These are phyloP conservation scores for Bothriochloa decipiens DNA, from an alignment of 176 grass and related monocot genomes.

Conservation along the genomic window DNA sequence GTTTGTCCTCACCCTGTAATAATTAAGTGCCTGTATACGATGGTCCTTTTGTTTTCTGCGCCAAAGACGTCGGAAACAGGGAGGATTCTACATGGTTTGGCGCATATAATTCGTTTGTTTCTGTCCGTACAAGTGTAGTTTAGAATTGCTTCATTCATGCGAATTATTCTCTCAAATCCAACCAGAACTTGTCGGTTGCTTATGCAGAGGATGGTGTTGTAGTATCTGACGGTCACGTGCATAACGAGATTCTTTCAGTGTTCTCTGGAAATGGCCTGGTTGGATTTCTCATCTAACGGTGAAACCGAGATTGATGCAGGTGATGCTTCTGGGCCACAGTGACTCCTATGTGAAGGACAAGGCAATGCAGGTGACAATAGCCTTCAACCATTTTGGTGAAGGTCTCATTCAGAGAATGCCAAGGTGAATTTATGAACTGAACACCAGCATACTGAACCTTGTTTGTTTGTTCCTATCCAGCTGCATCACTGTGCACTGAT, in stretches of 20 bases:
- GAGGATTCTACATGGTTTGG: conserved; percentile 41
- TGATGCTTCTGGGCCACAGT: conserved; percentile 87
- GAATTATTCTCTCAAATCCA: conserved; percentile 35
- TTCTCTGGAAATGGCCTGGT: neutral
- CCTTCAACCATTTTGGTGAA: conserved; percentile 91
- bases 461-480: neutral
- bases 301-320: conserved; percentile 51
- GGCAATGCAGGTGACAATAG: conserved; percentile 88
- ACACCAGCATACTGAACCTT: neutral
- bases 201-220: conserved; percentile 19
- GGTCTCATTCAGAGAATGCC: conserved; percentile 82
- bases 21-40: conserved; percentile 10
- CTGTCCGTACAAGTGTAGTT: conserved; percentile 29
- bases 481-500: neutral
- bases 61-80: conserved; percentile 5
- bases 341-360: conserved; percentile 86
- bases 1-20: conserved; percentile 31
- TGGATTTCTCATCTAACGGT: conserved; percentile 27
- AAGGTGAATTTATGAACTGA: conserved; percentile 45
- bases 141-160: neutral
- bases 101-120: conserved; percentile 36
- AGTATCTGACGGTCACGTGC: conserved; percentile 9
- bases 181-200: conserved; percentile 45
- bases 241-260: neutral
- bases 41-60: conserved; percentile 29